Evolutionary conservation across 805 yeast species (phyloP), one percentile per base, ranked within the genome.

Genomic region (baker's yeast (Saccharomyces cerevisiae)): DNA sequence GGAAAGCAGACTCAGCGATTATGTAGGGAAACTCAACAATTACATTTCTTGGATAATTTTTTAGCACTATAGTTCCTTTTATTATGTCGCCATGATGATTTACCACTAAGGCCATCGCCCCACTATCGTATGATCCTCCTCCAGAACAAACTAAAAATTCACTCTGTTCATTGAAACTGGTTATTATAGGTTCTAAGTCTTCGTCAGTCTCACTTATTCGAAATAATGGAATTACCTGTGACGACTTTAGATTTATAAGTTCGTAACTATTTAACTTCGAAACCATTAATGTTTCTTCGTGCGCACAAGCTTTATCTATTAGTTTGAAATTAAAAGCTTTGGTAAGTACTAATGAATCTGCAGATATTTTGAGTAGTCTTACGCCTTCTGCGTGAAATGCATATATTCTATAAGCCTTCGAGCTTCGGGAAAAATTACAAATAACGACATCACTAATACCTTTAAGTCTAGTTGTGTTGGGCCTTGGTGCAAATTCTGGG

Each of bases 401-500:
- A 52, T 55, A 58, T n/a, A 57, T 47, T 26, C 51, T 54, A 47
- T 63, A 65, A 10, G 55, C 46, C 6, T 54, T 57, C 9, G 63
- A 55, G n/a, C 46, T 55, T 22, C 48, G 49, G 4, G 63, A 60
- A 49, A 57, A 60, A 27, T 53, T 49, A 46, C 59, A 46, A 13
- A 62, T 28, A 11, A 57, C 41, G 8, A 67, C 46, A 51, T 67
- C 69, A 32, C 54, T 55, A 1, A 68, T 57, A 17, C 57, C 57
- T 11, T 30, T 24, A 1, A 67, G 27, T 14, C 51, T 57, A 21
- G 31, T 32, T 8, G 59, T 54, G 52, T 67, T 66, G 1, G 71
- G 71, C 13, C 57, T 65, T 2, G 70, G 72, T 8, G 71, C 72
- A 58, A 68, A 67, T 50, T 69, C 73, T 5, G 73, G 73, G 47